phyloP scores from a whole-genome alignment of 78 protist species.

The Dictyostelium purpureum region DNA sequence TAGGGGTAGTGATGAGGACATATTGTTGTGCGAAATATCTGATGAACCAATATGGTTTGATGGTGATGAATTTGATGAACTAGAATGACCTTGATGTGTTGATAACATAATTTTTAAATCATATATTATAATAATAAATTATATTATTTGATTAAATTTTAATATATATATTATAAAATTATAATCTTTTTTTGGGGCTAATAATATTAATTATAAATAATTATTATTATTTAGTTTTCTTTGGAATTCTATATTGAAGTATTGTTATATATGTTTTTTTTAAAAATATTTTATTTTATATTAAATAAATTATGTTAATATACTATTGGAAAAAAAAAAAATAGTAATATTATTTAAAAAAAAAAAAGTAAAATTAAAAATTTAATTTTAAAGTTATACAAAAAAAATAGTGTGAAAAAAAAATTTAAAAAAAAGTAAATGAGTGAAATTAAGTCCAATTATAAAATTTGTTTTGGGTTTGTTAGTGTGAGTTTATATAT shows the following conservation, averaged over 20 bases:
- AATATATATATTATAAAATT: too few relatives aligned
- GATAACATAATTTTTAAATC: background rate
- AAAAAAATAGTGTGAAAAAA: too few relatives aligned
- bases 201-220: background rate
- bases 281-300: background rate
- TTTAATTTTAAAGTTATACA: too few relatives aligned
- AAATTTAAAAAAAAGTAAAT: too few relatives aligned
- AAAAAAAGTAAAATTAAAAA: too few relatives aligned
- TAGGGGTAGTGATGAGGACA: background rate
- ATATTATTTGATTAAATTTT: too few relatives aligned
- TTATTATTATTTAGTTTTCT: background rate
- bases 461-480: too few relatives aligned
- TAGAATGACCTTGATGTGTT: slow-evolving; percentile 5
- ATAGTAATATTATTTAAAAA: too few relatives aligned
- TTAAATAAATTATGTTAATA: background rate
- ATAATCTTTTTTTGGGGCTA: background rate
- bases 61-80: slow-evolving; percentile 1
- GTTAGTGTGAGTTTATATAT: too few relatives aligned
- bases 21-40: background rate
- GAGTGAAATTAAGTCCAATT: too few relatives aligned
- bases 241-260: background rate
- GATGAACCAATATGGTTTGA: background rate
- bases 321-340: too few relatives aligned
- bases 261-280: background rate
- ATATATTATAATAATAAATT: too few relatives aligned